Percentiles rank a stretch among this genome's conserved stretches.
Evolutionary conservation across 306 rosid species (phyloP).

Genomic region (Aeschynomene evenia): DNA sequence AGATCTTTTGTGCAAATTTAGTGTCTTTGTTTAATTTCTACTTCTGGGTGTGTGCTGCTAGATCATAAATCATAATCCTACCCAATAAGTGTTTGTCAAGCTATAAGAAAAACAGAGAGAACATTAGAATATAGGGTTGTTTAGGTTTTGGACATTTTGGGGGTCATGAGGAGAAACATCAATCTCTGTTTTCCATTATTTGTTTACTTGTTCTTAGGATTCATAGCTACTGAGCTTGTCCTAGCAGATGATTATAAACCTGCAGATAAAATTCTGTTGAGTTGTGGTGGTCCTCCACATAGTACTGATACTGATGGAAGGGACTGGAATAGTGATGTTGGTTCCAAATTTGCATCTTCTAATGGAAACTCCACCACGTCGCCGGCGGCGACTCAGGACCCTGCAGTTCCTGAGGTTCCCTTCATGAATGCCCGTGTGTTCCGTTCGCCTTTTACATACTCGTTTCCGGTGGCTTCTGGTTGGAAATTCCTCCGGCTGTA

Average conservation of each 20-base stretch:
- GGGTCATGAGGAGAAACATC: conserved; percentile 44
- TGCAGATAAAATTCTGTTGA: conserved; percentile 57
- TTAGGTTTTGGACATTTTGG: conserved; percentile 17
- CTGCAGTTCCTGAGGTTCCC: conserved; percentile 65
- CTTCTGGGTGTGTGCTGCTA: conserved; percentile 21
- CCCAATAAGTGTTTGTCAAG: not conserved
- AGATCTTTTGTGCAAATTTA: conserved; percentile 34
- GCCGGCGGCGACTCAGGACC: conserved; percentile 60
- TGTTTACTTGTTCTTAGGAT: conserved; percentile 34
- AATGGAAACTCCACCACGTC: conserved; percentile 37
- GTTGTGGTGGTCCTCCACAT: conserved; percentile 72
- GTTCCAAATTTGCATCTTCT: conserved; percentile 51
- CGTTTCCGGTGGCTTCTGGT: conserved; percentile 70
- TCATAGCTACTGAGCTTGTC: conserved; percentile 32
- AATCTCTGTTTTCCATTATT: conserved; percentile 31
- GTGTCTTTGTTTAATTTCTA: conserved; percentile 4
- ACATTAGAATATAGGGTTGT: not conserved
- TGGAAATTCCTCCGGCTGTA: conserved; percentile 72
- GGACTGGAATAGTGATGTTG: conserved; percentile 68
- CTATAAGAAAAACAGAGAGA: not conserved
- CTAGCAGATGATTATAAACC: conserved; percentile 58
- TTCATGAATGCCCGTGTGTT: conserved; percentile 74
- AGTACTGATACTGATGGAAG: conserved; percentile 53
- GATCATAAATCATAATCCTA: not conserved
- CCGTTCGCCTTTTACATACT: conserved; percentile 54